These are phyloP conservation scores for Saussurea involucrata DNA, from an alignment of 129 eudicot genomes.

Conservation along the genomic window DNA sequence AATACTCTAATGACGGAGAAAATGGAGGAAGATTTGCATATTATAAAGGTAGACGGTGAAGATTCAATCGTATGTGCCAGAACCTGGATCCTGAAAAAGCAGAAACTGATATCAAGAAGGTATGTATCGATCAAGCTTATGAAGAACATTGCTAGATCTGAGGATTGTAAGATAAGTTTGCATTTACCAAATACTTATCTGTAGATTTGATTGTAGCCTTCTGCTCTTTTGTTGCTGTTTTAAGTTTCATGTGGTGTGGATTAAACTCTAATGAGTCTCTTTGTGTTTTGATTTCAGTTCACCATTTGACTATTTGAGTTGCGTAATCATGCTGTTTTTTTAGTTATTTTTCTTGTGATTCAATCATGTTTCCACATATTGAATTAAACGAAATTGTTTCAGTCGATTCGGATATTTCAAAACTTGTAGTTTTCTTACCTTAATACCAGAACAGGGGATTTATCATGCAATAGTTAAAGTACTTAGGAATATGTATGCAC, in stretches of 20 bases:
- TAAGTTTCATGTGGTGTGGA: conserved; percentile 18
- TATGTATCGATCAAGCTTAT: conserved; percentile 71
- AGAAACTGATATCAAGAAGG: conserved; percentile 34
- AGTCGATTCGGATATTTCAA: neutral
- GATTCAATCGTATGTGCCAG: conserved; percentile 28
- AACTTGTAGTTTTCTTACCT: neutral
- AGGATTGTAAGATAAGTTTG: conserved; percentile 10
- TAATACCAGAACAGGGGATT: neutral
- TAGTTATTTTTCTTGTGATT: neutral
- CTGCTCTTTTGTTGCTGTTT: conserved; percentile 20
- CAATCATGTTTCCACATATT: neutral
- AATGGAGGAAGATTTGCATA: conserved; percentile 53
- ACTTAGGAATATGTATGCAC: neutral
- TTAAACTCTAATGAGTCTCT: neutral
- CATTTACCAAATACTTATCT: neutral
- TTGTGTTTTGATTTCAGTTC: neutral
- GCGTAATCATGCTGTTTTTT: neutral
- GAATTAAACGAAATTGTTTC: neutral
- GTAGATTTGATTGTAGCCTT: conserved; percentile 10
- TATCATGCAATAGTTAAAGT: neutral
- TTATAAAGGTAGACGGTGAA: conserved; percentile 36
- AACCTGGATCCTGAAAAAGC: conserved; percentile 36
- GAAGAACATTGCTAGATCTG: conserved; percentile 1
- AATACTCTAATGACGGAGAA: conserved; percentile 47
- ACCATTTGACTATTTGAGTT: too few species aligned